phyloP scores from a whole-genome alignment of 2,329 filamentous ascomycete genomes.

The Torrubiellomyces zombiae region DNA sequence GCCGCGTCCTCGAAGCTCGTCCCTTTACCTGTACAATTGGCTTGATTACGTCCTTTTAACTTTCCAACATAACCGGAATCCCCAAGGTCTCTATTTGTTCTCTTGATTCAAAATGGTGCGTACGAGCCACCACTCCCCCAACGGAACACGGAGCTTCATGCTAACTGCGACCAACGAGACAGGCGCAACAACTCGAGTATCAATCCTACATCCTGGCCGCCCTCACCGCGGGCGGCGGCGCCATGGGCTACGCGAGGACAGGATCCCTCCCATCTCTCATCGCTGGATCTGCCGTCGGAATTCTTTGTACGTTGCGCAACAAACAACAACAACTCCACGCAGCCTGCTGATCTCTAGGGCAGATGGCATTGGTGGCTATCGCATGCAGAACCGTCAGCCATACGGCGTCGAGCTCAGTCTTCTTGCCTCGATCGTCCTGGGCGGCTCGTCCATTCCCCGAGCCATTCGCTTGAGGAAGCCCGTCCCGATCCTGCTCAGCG shows the following conservation, averaged over 20 bases:
- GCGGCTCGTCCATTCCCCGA: conserved; percentile 68
- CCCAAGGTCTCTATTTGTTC: too few relatives aligned
- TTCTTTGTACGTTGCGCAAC: conserved; percentile 32
- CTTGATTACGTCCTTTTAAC: background rate
- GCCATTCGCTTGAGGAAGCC: conserved; percentile 74
- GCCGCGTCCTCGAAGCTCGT: conserved; percentile 1
- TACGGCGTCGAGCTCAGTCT: conserved; percentile 85
- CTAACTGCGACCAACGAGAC: background rate
- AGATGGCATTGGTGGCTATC: conserved; percentile 67
- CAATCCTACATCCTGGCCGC: conserved; percentile 65
- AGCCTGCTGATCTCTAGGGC: conserved; percentile 1
- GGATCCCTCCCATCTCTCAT: conserved; percentile 74
- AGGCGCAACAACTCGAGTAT: conserved; percentile 17
- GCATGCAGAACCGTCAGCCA: conserved; percentile 55
- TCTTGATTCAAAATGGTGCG: conserved; percentile 2
- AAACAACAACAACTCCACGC: conserved; percentile 1
- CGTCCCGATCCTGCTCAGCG: conserved; percentile 62
- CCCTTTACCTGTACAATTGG: background rate
- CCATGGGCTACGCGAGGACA: conserved; percentile 71
- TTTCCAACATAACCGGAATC: too few relatives aligned
- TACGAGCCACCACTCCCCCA: background rate
- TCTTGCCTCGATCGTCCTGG: conserved; percentile 72
- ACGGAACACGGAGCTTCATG: background rate
- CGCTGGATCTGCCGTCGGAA: conserved; percentile 70
- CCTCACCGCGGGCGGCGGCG: conserved; percentile 74